phyloP scores from a whole-genome alignment of 495 filamentous ascomycete genomes.

The Pseudevernia furfuracea region DNA sequence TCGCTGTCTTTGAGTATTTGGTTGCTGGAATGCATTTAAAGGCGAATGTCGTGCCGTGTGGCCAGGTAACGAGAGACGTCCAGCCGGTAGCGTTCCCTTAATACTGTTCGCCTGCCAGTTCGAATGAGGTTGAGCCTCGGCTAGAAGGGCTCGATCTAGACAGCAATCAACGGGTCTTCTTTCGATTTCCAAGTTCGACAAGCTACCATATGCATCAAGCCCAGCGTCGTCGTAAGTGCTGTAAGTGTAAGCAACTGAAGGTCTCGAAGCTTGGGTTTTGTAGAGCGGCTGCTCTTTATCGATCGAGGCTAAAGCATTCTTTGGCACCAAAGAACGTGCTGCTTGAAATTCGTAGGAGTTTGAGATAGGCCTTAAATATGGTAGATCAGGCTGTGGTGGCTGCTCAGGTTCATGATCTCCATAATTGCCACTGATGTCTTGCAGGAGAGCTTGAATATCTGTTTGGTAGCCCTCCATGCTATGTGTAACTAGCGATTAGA shows the following conservation, averaged over 20 bases:
- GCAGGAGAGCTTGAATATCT: slow-evolving; percentile 8
- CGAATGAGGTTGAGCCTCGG: slow-evolving; percentile 8
- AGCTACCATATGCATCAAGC: slow-evolving; percentile 16
- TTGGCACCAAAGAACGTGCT: not conserved
- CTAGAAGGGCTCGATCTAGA: slow-evolving; percentile 15
- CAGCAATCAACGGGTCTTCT: not conserved
- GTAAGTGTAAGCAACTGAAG: not conserved
- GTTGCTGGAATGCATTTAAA: not conserved
- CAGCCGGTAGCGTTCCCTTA: not conserved
- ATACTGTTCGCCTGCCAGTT: slow-evolving; percentile 5
- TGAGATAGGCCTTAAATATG: not conserved
- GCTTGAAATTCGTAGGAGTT: not conserved
- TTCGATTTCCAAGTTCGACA: not conserved
- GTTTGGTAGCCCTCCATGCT: slow-evolving; percentile 5
- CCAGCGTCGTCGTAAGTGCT: not conserved
- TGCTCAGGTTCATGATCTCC: not conserved
- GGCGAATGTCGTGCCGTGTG: slow-evolving; percentile 1
- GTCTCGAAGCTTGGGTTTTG: slow-evolving; percentile 3
- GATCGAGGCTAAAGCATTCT: not conserved
- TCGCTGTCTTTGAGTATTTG: not conserved
- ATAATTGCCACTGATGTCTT: slow-evolving; percentile 9
- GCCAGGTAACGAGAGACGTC: slow-evolving; percentile 14
- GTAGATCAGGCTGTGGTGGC: not conserved
- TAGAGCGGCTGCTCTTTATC: not conserved
- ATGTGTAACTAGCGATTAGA: not conserved